These are phyloP conservation scores for Didymella pinodella DNA, from an alignment of 2,329 filamentous ascomycete genomes.

Conservation along the genomic window DNA sequence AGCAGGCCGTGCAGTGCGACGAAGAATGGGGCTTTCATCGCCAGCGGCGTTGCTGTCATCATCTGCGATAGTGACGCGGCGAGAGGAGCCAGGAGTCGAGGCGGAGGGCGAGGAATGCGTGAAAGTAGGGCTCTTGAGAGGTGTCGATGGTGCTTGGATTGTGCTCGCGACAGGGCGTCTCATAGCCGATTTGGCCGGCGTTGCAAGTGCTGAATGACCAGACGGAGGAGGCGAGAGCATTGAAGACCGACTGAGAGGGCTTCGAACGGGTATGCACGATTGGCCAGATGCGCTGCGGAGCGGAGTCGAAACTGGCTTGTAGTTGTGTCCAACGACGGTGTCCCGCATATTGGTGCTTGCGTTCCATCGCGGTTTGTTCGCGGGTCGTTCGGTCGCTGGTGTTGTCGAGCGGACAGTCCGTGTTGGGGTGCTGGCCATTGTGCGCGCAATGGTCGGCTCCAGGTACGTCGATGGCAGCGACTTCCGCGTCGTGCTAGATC, in stretches of 20 bases:
- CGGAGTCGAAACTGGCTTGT: constrained; percentile 48
- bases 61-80: constrained; percentile 34
- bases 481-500: constrained; percentile 34
- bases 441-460: constrained; percentile 37
- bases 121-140: constrained; percentile 35
- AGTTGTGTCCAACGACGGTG: constrained; percentile 50
- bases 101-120: constrained; percentile 27
- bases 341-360: constrained; percentile 49
- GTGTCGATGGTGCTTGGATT: constrained; percentile 42
- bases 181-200: constrained; percentile 37
- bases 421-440: constrained; percentile 37
- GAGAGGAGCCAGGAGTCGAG: constrained; percentile 35
- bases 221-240: constrained; percentile 36
- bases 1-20: constrained; percentile 37
- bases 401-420: constrained; percentile 34
- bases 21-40: constrained; percentile 43
- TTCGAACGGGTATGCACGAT: constrained; percentile 48
- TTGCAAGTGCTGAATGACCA: constrained; percentile 36
- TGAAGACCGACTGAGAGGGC: constrained; percentile 42
- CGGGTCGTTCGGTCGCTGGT: constrained; percentile 38
- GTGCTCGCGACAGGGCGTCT: constrained; percentile 42
- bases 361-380: constrained; percentile 52
- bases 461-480: constrained; percentile 25
- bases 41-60: constrained; percentile 29
- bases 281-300: constrained; percentile 42